Base-by-base conservation (phyloP, 441 rosid genomes). In the Populus hybrid region DNA sequence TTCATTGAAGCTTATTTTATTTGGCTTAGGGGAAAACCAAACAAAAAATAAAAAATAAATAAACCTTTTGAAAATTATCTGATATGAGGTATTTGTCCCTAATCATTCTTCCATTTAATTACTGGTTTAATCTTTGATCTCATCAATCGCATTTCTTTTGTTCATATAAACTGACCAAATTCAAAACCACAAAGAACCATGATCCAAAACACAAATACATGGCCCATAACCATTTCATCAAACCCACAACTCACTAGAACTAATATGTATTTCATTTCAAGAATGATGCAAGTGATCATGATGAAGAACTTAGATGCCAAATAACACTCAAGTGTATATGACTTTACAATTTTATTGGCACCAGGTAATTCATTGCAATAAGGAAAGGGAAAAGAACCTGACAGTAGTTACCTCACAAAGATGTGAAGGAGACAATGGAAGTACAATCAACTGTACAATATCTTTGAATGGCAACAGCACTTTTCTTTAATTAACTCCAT, bases 341-440 rank as follows among this genome's bases (percentile, higher is more conserved):
- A 69, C 35, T 71, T 32, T 19, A 70, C 50, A 40, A 73, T 35
- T 79, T 73, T 67, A 23, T 66, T 38, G 38, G 70, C 75, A 75
- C 24, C 34, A 74, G 57, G 78, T 38, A 79, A 61, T 26, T 40
- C 0, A 74, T n/a, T 35, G 70, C 36, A 71, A 72, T 21, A 65
- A 7, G 10, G 50, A 40, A 75, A 69, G 26, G 21, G 65, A 82
- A 63, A 66, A 73, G 65, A 71, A 72, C 68, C 36, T 59, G 24
- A 73, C 10, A 9, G 77, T 61, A 63, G 75, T 83, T 92, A 92
- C 91, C 97, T 88, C 77, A 77, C 57, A 81, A 78, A 74, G 77
- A 81, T 83, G 76, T 78, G 82, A 79, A 84, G 24, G 84, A 63
- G 84, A 81, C 46, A 83, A 79, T 64, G 81, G 78, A 78, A 85